These are phyloP conservation scores for Panus rudis DNA, from an alignment of 768 basidiomycete species.

Conservation along the genomic window DNA sequence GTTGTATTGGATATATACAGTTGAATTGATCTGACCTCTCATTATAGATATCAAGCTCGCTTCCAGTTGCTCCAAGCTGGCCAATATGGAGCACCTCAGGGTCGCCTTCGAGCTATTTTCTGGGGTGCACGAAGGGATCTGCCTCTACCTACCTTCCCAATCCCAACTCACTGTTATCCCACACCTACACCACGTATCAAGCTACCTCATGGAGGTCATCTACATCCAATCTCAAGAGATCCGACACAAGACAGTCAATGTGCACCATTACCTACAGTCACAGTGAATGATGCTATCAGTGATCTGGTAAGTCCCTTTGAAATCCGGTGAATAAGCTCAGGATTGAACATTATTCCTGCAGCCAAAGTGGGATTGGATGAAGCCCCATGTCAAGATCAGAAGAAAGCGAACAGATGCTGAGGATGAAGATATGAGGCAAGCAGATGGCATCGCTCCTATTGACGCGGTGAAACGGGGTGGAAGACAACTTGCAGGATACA, in stretches of 20 bases:
- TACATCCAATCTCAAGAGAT: conserved; percentile 26
- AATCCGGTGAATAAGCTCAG: too few species aligned
- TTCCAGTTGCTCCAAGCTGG: conserved; percentile 62
- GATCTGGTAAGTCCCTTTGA: conserved; percentile 51
- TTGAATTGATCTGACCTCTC: conserved; percentile 7
- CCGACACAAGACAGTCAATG: conserved; percentile 12
- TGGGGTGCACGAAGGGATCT: conserved; percentile 55
- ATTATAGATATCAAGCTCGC: conserved; percentile 54
- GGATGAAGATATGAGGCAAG: conserved; percentile 29
- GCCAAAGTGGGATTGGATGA: too few species aligned
- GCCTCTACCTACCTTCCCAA: conserved; percentile 53
- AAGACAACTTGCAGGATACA: conserved; percentile 37
- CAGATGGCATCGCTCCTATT: conserved; percentile 38
- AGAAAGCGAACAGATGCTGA: conserved; percentile 27
- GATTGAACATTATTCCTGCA: too few species aligned
- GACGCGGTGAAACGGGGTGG: conserved; percentile 32
- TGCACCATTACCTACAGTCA: conserved; percentile 55
- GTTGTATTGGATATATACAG: conserved; percentile 12
- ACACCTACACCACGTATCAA: conserved; percentile 25
- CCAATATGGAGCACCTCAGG: conserved; percentile 69
- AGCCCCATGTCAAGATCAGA: conserved; percentile 41
- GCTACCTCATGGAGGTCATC: conserved; percentile 37
- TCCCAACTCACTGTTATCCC: conserved; percentile 52
- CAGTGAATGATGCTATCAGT: conserved; percentile 56
- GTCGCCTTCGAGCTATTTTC: conserved; percentile 60